Evolutionary conservation across 768 basidiomycete species (phyloP).

Genomic region (Pleurotus ostreatus): DNA sequence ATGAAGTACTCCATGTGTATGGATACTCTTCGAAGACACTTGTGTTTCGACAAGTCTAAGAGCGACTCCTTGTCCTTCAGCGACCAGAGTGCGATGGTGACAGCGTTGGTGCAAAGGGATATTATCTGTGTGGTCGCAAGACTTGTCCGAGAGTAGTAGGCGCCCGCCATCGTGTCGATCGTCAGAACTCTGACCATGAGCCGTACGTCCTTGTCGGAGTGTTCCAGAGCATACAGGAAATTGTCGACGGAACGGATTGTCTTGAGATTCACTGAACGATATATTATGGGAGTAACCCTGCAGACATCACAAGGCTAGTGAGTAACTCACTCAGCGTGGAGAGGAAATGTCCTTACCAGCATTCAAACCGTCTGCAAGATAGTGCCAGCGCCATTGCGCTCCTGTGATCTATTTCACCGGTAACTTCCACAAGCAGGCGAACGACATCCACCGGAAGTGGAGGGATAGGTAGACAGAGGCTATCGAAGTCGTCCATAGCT

Average conservation of each 20-base stretch:
- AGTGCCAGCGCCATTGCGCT: background rate
- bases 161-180: background rate
- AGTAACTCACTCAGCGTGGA: no score
- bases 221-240: background rate
- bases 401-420: background rate
- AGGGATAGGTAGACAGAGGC: background rate
- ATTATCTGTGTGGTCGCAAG: background rate
- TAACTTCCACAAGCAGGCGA: background rate
- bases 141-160: background rate
- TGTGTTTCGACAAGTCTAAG: background rate
- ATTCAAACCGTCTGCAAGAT: background rate
- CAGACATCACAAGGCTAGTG: no score
- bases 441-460: background rate
- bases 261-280: conserved; percentile 1
- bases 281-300: background rate
- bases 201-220: background rate
- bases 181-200: background rate
- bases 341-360: background rate
- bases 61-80: background rate
- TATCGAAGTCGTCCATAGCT: no score
- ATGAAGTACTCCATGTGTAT: conserved; percentile 4
- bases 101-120: background rate
- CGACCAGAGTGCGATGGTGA: conserved; percentile 4
- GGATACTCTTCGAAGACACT: background rate
- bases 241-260: background rate